Conservation (phyloP, 257 asterid genomes). For the Solanum ossicruentum region DNA sequence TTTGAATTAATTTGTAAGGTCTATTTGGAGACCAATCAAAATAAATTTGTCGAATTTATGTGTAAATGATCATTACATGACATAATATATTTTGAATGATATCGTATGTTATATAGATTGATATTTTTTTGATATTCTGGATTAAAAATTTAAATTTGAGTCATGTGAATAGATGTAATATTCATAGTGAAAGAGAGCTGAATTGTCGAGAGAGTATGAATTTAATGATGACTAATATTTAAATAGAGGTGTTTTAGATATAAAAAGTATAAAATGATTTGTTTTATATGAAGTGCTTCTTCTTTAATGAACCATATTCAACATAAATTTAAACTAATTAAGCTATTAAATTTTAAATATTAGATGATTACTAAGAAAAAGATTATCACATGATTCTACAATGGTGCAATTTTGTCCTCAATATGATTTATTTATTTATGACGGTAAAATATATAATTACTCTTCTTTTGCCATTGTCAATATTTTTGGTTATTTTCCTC, state of each 20-base stretch:
- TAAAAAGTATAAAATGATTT: neutral
- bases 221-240: too few relatives aligned
- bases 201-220: neutral
- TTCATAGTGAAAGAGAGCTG: neutral
- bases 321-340: neutral
- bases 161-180: neutral
- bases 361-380: neutral
- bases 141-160: neutral
- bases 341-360: fast-evolving
- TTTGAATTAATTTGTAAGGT: neutral
- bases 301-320: neutral
- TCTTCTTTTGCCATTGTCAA: neutral
- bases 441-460: neutral
- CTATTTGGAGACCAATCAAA: neutral
- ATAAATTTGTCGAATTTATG: neutral
- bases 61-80: neutral
- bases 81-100: neutral
- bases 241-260: too few relatives aligned
- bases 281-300: neutral
- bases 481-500: neutral
- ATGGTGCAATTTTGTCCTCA: neutral
- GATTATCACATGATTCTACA: neutral
- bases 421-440: neutral
- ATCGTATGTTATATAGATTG: too few relatives aligned
- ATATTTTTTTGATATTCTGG: neutral